These are phyloP conservation scores for Stemphylium vesicarium DNA, from an alignment of 2,329 filamentous ascomycete genomes.

Conservation along the genomic window DNA sequence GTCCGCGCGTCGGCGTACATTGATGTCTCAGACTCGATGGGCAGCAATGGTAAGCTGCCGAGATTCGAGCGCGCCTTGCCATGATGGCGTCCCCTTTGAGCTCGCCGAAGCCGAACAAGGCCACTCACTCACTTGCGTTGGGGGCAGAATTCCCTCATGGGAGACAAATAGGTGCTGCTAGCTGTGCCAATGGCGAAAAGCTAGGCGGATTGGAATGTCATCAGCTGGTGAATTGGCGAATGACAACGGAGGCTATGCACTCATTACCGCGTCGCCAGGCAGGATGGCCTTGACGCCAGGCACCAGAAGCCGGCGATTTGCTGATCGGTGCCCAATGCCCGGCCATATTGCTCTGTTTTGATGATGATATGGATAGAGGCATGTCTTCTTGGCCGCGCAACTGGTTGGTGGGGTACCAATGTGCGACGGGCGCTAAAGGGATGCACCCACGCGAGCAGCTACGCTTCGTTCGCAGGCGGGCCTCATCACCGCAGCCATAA, in stretches of 20 bases:
- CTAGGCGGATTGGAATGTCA: constrained; percentile 4
- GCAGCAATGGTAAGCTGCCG: constrained; percentile 31
- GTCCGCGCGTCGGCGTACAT: constrained; percentile 19
- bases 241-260: constrained; percentile 32
- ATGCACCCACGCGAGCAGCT: constrained; percentile 22
- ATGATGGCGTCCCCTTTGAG: background rate
- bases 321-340: constrained; percentile 34
- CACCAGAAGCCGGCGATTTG: constrained; percentile 28
- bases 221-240: constrained; percentile 15
- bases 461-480: constrained; percentile 27
- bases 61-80: constrained; percentile 18
- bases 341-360: constrained; percentile 25
- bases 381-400: constrained; percentile 25
- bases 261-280: constrained; percentile 15
- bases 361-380: constrained; percentile 17
- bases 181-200: constrained; percentile 1
- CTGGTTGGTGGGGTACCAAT: constrained; percentile 24
- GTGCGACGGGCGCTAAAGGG: constrained; percentile 25
- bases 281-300: constrained; percentile 25
- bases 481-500: constrained; percentile 12
- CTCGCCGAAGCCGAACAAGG: background rate
- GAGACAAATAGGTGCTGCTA: background rate
- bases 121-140: background rate
- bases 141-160: background rate
- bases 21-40: constrained; percentile 35